Evolutionary conservation across 352 stramenopile species (phyloP).

Genomic region (Poterioochromonas sp.): DNA sequence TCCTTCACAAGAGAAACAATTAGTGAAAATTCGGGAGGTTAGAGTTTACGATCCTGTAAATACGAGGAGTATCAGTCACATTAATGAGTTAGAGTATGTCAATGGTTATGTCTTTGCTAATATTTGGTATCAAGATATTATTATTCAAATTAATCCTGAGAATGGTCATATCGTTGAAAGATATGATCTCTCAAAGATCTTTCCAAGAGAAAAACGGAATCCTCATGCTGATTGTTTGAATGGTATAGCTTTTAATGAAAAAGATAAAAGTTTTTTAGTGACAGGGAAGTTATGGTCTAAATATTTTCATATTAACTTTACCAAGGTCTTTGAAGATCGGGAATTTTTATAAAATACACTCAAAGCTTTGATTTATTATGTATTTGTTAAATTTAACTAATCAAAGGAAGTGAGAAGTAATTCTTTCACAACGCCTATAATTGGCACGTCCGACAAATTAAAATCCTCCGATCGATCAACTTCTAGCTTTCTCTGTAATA

Average conservation of each 20-base stretch:
- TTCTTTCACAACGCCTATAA: too few relatives aligned
- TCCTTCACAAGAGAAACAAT: neutral
- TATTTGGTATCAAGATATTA: conserved; percentile 25
- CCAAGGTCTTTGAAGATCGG: too few relatives aligned
- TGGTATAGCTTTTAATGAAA: conserved; percentile 8
- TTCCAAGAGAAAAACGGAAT: neutral
- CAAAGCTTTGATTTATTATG: too few relatives aligned
- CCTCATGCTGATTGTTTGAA: conserved; percentile 19
- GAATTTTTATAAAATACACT: too few relatives aligned
- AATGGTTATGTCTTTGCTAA: conserved; percentile 20
- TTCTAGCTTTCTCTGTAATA: neutral
- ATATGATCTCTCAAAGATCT: neutral
- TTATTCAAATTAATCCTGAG: neutral
- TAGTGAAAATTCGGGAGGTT: neutral
- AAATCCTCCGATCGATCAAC: too few relatives aligned
- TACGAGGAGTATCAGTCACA: neutral
- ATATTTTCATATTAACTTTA: conserved; percentile 4
- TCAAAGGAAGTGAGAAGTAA: too few relatives aligned
- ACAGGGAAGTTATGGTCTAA: conserved; percentile 22
- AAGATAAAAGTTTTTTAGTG: neutral
- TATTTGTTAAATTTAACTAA: too few relatives aligned
- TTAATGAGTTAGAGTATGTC: conserved; percentile 24
- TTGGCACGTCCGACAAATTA: too few relatives aligned
- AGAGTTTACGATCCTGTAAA: neutral
- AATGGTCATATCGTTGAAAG: neutral